These are phyloP conservation scores for Fusarium mangiferae DNA, from an alignment of 2,329 filamentous ascomycete genomes.

Conservation along the genomic window DNA sequence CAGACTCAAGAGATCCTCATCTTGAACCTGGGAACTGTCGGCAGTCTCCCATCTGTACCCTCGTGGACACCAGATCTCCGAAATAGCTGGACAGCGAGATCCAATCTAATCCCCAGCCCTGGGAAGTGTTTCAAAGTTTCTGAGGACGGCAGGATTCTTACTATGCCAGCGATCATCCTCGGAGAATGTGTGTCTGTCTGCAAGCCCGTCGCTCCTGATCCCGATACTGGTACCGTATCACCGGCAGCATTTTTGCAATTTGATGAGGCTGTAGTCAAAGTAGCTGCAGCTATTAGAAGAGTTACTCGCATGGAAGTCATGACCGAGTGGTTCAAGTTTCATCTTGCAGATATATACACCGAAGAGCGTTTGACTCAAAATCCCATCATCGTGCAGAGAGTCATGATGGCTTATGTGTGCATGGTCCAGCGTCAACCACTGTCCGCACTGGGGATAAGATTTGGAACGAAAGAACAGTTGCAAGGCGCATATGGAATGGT, in stretches of 20 bases:
- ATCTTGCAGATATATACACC: conserved; percentile 10
- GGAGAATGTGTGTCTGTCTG: not conserved
- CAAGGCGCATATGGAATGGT: not conserved
- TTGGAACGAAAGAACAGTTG: not conserved
- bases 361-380: not conserved
- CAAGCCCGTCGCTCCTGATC: rapidly evolving
- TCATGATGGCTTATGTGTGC: conserved; percentile 17
- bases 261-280: not conserved
- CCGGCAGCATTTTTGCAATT: not conserved
- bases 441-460: not conserved
- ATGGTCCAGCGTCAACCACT: conserved; percentile 1
- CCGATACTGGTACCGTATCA: rapidly evolving
- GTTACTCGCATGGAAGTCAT: not conserved
- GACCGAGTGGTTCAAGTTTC: not conserved
- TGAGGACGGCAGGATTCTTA: rapidly evolving
- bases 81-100: conserved; percentile 7
- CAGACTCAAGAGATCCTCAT: not conserved
- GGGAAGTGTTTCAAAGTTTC: not conserved
- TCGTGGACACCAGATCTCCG: conserved; percentile 20
- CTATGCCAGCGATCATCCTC: not conserved
- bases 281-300: not conserved
- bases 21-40: conserved; percentile 1
- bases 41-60: rapidly evolving
- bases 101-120: not conserved
- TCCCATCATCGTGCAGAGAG: not conserved